Percentiles rank a stretch among this genome's conserved stretches.
Evolutionary conservation across 1,284 basidiomycete genomes (phyloP).

Genomic region (Fomes fomentarius): DNA sequence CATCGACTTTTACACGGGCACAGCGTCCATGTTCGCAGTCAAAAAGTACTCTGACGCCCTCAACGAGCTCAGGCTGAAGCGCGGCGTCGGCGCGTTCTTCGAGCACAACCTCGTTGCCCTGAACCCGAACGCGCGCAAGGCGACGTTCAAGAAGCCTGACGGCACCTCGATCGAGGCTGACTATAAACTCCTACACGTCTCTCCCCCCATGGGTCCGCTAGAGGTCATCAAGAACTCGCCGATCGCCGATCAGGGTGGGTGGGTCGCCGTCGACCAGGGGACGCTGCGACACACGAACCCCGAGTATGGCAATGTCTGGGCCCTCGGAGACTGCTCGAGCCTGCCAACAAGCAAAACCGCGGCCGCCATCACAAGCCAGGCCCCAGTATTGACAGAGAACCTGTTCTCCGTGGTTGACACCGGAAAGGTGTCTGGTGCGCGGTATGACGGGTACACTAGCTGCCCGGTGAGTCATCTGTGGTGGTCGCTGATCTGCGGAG

Average conservation of each 20-base stretch:
- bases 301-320: conserved; percentile 83
- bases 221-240: conserved; percentile 82
- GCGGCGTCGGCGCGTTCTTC: conserved; percentile 83
- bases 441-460: conserved; percentile 85
- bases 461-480: conserved; percentile 64
- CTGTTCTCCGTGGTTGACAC: conserved; percentile 75
- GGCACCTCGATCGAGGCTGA: conserved; percentile 68
- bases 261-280: conserved; percentile 84
- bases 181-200: conserved; percentile 88
- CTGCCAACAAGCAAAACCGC: conserved; percentile 96
- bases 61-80: conserved; percentile 75
- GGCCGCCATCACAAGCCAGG: conserved; percentile 90
- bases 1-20: conserved; percentile 90
- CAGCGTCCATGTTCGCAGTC: conserved; percentile 91
- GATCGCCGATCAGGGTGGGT: conserved; percentile 82
- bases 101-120: conserved; percentile 84
- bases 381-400: conserved; percentile 93
- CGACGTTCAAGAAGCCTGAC: conserved; percentile 83
- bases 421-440: conserved; percentile 67
- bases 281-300: conserved; percentile 87
- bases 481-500: neutral
- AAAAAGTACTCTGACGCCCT: conserved; percentile 92
- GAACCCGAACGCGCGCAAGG: conserved; percentile 69
- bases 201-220: conserved; percentile 90
- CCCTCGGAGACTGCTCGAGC: conserved; percentile 89